Base-by-base conservation (phyloP, 805 yeast genomes). In the Candida coleopterorum region DNA sequence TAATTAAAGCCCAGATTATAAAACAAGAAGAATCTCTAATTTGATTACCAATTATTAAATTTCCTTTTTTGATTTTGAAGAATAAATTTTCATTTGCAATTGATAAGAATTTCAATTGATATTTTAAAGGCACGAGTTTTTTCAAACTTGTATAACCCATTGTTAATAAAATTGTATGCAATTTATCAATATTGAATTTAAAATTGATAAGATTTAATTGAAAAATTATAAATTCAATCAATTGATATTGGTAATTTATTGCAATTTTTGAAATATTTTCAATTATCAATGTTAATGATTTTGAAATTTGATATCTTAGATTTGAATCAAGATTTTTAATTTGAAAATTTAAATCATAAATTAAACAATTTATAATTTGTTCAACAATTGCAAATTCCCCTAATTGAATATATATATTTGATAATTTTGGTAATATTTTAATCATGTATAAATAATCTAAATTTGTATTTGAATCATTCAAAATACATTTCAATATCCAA, bases 21-120 rank as follows among this genome's bases (percentile, higher is more conserved):
- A 83, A 89, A 55, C 94, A 84, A 0, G 90, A 77, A 0, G 96
- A 79, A 55, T 89, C 97, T 39, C 95, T 69, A 1, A 90, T 71
- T 46, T 81, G 86, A 2, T 74, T 58, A 0, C 95, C 95, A 6
- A 74, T 53, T 0, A 77, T 61, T 16, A 64, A 61, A 0, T 78
- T 72, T 6, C 77, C 49, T 31, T 71, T 58, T 20, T 65, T 61
- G 43, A 81, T 85, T 39, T 80, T 81, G 35, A 84, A 72, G 41
- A 72, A 77, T 3, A 81, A 55, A 0, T 69, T 62, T 25, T 53
- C 50, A 17, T 68, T 67, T 2, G 78, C 52, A 4, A 83, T 56
- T 6, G 65, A 50, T 4, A 64, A 44, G 1, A 64, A 31, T 0
- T 32, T 15, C 0, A 62, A 58, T 0, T 64, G 32, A 3, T 48